Conservation (phyloP, 805 yeast genomes). For the Schwanniomyces polymorphus region DNA sequence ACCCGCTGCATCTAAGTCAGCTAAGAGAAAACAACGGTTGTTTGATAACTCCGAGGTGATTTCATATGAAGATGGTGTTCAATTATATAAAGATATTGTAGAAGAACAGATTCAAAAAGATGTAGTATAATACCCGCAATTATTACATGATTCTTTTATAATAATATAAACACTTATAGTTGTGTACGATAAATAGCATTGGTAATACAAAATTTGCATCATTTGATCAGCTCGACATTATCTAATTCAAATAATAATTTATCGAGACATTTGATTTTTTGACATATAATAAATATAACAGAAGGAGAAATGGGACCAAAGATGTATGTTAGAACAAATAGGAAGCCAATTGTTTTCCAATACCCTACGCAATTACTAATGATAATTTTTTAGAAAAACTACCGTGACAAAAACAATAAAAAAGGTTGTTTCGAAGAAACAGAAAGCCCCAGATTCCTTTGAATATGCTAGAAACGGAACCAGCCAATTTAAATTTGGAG, state of each 20-base stretch:
- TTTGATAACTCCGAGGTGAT: slow-evolving; percentile 5
- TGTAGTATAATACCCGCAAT: background rate
- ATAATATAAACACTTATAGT: too few species aligned
- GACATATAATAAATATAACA: background rate
- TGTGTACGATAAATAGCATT: background rate
- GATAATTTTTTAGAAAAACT: background rate
- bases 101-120: background rate
- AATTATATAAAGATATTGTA: background rate
- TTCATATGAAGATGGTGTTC: background rate
- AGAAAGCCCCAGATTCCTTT: slow-evolving; percentile 8
- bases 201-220: background rate
- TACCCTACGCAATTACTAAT: background rate
- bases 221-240: background rate
- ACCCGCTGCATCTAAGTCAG: background rate
- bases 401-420: slow-evolving; percentile 1
- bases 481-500: slow-evolving; percentile 63
- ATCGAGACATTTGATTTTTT: background rate
- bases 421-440: slow-evolving; percentile 4
- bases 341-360: background rate
- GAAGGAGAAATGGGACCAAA: slow-evolving; percentile 1
- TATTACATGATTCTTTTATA: background rate
- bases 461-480: slow-evolving; percentile 15
- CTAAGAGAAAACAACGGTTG: slow-evolving; percentile 5
- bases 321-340: background rate
- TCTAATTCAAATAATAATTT: background rate